Evolutionary conservation across 306 rosid species (phyloP), one percentile per base, ranked within the genome.

Genomic region (Sindora glabra): DNA sequence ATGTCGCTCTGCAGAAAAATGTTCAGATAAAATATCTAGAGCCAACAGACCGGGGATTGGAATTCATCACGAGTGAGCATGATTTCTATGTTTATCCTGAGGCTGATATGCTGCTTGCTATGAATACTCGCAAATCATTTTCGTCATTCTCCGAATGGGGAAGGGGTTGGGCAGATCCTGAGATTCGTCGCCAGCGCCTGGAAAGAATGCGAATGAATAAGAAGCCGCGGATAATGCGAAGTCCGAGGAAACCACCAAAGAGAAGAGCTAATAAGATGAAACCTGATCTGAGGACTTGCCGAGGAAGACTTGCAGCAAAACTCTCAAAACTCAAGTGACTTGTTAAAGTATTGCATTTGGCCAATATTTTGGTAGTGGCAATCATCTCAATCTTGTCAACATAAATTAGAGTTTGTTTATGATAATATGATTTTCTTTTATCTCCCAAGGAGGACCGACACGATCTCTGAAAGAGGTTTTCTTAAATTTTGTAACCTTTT

Each of bases 111-210:
- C 79, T 83, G 36, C 83, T 87, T 59, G 83, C 82, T 17, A 52
- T 13, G 62, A 71, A 72, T 57, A 75, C 56, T 40, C 26, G 68
- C 44, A 76, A 74, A 63, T 70, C 92, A 22, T 85, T 26, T 73
- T 83, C 96, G 14, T 71, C 83, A 40, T 88, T 91, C 85, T 77
- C 92, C 0, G 92, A 88, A 32, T 91, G 95, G 96, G 88, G 89
- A 69, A 83, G 62, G 48, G 95, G 96, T 61, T 91, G 96, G 98
- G 98, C 95, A 7, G 89, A 91, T 81, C 96, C 98, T 37, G 90
- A 80, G 81, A 88, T 91, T 58, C 92, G 96, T 24, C 95, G 75
- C 34, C 89, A 83, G 62, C 86, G 98, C 40, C 76, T 91, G 26
- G 79, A 79, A 59, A 69, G 67, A 65, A 73, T 75, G 50, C 85